Percentiles rank a stretch among this genome's conserved stretches.
These are phyloP conservation scores for Saccharomycopsis selenospora DNA, from an alignment of 805 yeast genomes.

Conservation along the genomic window DNA sequence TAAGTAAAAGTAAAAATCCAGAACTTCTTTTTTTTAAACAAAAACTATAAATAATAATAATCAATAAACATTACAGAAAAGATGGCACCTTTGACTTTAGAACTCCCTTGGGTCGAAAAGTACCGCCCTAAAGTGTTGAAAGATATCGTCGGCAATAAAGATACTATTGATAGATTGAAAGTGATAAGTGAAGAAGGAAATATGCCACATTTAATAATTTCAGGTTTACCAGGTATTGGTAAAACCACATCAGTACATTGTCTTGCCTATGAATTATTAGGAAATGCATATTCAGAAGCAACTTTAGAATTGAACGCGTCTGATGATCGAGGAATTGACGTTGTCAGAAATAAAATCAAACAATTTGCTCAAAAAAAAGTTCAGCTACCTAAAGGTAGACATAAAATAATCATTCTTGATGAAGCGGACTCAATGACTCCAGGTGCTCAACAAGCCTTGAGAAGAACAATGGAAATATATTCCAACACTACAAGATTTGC, in stretches of 20 bases:
- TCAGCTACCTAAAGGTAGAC: constrained; percentile 78
- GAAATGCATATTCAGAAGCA: constrained; percentile 67
- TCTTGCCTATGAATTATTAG: constrained; percentile 77
- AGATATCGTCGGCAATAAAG: constrained; percentile 91
- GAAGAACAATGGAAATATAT: constrained; percentile 92
- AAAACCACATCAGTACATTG: constrained; percentile 92
- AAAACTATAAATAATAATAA: no score
- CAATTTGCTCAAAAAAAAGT: constrained; percentile 95
- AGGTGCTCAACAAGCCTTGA: constrained; percentile 90
- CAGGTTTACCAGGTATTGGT: constrained; percentile 97
- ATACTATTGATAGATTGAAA: constrained; percentile 75
- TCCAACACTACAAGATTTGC: constrained; percentile 96
- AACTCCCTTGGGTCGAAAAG: constrained; percentile 77
- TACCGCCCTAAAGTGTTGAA: constrained; percentile 74
- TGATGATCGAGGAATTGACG: constrained; percentile 96
- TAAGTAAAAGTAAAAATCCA: no score
- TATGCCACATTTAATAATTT: constrained; percentile 92
- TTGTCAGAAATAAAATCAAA: constrained; percentile 87
- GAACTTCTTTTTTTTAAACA: no score
- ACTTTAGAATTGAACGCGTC: constrained; percentile 91
- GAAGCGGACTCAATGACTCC: constrained; percentile 97
- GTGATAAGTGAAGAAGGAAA: constrained; percentile 89
- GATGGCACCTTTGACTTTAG: constrained; percentile 22
- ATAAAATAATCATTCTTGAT: constrained; percentile 86
- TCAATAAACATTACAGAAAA: neutral